These are phyloP conservation scores for Lasiodiplodia theobromae DNA, from an alignment of 2,329 filamentous ascomycete species.

Conservation along the genomic window DNA sequence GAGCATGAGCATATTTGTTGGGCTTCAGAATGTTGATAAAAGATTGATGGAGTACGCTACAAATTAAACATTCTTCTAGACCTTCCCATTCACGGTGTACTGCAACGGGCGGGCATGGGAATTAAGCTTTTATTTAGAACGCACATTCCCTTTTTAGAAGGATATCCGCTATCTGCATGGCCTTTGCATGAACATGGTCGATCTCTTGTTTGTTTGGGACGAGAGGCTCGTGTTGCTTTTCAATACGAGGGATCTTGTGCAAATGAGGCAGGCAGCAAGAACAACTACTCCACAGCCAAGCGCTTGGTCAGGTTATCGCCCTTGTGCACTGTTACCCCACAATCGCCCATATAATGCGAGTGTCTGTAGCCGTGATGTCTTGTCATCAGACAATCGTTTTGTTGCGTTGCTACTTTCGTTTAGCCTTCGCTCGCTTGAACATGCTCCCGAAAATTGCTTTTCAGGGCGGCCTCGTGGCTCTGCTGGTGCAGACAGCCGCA, in stretches of 20 bases:
- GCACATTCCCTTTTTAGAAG: background rate
- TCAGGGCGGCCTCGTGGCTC: background rate
- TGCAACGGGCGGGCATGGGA: too few species aligned
- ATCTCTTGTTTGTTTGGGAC: background rate
- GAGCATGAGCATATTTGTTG: too few species aligned
- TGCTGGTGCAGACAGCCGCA: background rate
- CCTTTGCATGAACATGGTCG: background rate
- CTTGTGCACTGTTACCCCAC: background rate
- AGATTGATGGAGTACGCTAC: too few species aligned
- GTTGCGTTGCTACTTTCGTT: too few species aligned
- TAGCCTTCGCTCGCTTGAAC: too few species aligned
- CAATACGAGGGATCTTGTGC: conserved; percentile 16
- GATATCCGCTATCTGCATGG: background rate
- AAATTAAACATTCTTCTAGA: too few species aligned
- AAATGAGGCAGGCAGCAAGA: conserved; percentile 21
- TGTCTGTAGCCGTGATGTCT: background rate
- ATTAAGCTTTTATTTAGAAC: background rate
- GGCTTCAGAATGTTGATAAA: too few species aligned
- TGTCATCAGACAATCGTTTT: too few species aligned
- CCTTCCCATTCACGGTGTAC: too few species aligned
- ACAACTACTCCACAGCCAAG: background rate
- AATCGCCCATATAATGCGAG: background rate
- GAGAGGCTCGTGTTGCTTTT: background rate
- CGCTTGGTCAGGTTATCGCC: background rate
- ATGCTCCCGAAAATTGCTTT: background rate